These are phyloP conservation scores for Phytopythium litorale DNA, from an alignment of 352 stramenopile genomes.

Conservation along the genomic window DNA sequence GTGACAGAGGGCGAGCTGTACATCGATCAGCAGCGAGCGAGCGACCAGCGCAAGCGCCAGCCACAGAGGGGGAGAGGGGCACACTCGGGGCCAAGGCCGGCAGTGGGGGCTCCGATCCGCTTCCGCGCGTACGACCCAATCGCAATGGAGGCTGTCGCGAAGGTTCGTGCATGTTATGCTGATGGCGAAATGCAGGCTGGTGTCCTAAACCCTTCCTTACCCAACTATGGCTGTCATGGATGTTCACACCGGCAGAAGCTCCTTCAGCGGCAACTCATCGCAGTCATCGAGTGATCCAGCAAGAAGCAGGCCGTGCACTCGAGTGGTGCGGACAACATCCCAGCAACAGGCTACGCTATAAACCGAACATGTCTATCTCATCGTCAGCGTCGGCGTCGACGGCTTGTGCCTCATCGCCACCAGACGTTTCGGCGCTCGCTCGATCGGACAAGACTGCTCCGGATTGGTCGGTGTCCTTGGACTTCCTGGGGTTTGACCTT, in stretches of 20 bases:
- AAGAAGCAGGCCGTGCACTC: not conserved
- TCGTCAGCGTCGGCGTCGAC: slow-evolving; percentile 14
- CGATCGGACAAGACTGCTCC: not conserved
- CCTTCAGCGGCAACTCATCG: slow-evolving; percentile 28
- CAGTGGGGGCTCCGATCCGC: not conserved
- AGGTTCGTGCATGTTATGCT: slow-evolving; percentile 16
- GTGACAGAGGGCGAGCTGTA: slow-evolving; percentile 46
- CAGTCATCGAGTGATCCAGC: slow-evolving; percentile 1
- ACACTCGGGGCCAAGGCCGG: not conserved
- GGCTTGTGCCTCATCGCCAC: slow-evolving; percentile 1
- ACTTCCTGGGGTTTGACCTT: too few species aligned
- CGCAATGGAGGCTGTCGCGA: slow-evolving; percentile 33
- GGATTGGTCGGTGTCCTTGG: not conserved
- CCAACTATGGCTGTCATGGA: too few species aligned
- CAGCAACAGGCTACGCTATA: slow-evolving; percentile 11
- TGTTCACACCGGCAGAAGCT: slow-evolving; percentile 16
- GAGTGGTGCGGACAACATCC: not conserved
- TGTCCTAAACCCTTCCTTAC: too few species aligned
- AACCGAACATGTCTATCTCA: slow-evolving; percentile 60
- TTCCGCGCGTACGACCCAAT: slow-evolving; percentile 37
- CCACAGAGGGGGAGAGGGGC: not conserved
- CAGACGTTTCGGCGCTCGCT: not conserved
- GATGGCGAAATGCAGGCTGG: too few species aligned
- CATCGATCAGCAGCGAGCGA: slow-evolving; percentile 33
- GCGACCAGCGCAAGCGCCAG: slow-evolving; percentile 18